A percentile compares a stretch with the other conserved stretches of the same genome.
These are phyloP conservation scores for Fusarium cyanostomum DNA, from an alignment of 2,329 filamentous ascomycete species.

Conservation along the genomic window DNA sequence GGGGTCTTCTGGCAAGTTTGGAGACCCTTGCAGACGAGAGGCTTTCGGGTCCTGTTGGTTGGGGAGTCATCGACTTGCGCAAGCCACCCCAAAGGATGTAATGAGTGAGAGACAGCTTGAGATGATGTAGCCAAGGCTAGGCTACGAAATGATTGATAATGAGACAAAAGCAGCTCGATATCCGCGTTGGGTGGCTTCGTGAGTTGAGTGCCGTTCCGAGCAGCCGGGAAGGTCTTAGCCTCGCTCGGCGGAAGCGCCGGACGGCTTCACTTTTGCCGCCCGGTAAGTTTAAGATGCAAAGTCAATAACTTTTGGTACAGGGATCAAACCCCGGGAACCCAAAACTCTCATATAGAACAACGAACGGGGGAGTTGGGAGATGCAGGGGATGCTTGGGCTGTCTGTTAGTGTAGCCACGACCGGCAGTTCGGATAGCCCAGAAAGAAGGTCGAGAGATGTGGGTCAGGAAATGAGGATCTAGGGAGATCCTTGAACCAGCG, in stretches of 20 bases:
- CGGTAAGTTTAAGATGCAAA: conserved; percentile 24
- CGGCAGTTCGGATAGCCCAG: conserved; percentile 28
- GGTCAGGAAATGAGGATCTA: conserved; percentile 28
- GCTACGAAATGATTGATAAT: neutral
- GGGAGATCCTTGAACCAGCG: neutral
- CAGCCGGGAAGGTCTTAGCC: conserved; percentile 34
- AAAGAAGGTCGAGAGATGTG: conserved; percentile 31
- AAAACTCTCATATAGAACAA: conserved; percentile 7
- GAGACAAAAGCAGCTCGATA: conserved; percentile 19
- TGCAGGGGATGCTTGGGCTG: conserved; percentile 17
- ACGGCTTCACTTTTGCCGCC: conserved; percentile 35
- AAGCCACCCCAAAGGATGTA: conserved; percentile 8
- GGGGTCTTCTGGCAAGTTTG: conserved; percentile 43
- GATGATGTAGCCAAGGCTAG: neutral
- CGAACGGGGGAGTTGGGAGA: conserved; percentile 8
- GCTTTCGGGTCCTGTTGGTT: conserved; percentile 36
- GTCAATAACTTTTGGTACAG: conserved; percentile 5
- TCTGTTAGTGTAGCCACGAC: conserved; percentile 40
- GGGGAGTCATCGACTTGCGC: conserved; percentile 37
- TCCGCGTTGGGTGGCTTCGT: conserved; percentile 23
- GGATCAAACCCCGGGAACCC: conserved; percentile 7
- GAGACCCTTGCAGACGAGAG: conserved; percentile 39
- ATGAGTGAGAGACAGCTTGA: neutral
- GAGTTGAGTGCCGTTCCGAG: conserved; percentile 27
- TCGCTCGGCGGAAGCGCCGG: conserved; percentile 39